Percentiles rank a stretch among this genome's conserved stretches.
phyloP scores from a whole-genome alignment of 495 filamentous ascomycete genomes.

The Neurospora pannonica region DNA sequence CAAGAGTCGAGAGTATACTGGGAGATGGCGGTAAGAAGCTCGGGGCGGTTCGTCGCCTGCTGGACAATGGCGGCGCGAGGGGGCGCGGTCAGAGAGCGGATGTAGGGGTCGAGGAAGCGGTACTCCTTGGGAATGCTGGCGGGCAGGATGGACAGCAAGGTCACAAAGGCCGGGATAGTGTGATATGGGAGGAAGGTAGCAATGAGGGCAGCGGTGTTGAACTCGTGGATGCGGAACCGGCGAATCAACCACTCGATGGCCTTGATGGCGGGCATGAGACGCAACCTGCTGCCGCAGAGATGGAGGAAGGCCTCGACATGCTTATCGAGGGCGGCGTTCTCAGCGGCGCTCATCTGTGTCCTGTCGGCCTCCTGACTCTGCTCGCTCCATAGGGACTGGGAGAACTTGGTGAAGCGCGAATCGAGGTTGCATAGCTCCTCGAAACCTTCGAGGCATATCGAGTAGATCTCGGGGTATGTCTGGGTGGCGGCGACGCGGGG shows the following conservation, averaged over 20 bases:
- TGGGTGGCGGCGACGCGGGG: conserved; percentile 70
- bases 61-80: conserved; percentile 73
- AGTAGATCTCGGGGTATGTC: conserved; percentile 78
- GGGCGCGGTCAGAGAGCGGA: conserved; percentile 59
- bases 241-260: conserved; percentile 91
- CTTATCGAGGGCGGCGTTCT: conserved; percentile 72
- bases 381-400: conserved; percentile 71
- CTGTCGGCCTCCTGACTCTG: conserved; percentile 84
- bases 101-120: conserved; percentile 76
- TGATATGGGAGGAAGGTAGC: conserved; percentile 91
- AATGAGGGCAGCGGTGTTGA: conserved; percentile 71
- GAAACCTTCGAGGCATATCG: conserved; percentile 79
- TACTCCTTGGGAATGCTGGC: conserved; percentile 61
- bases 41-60: conserved; percentile 60
- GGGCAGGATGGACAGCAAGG: conserved; percentile 75
- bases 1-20: conserved; percentile 63
- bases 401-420: conserved; percentile 58
- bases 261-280: conserved; percentile 77
- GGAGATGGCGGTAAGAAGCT: conserved; percentile 63
- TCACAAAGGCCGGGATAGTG: conserved; percentile 66
- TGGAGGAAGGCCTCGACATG: conserved; percentile 74
- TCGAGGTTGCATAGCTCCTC: conserved; percentile 84
- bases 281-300: conserved; percentile 61
- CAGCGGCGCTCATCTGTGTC: conserved; percentile 64
- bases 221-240: conserved; percentile 82